These are phyloP conservation scores for Phaeoacremonium minimum DNA, from an alignment of 2,329 filamentous ascomycete species.

Conservation along the genomic window DNA sequence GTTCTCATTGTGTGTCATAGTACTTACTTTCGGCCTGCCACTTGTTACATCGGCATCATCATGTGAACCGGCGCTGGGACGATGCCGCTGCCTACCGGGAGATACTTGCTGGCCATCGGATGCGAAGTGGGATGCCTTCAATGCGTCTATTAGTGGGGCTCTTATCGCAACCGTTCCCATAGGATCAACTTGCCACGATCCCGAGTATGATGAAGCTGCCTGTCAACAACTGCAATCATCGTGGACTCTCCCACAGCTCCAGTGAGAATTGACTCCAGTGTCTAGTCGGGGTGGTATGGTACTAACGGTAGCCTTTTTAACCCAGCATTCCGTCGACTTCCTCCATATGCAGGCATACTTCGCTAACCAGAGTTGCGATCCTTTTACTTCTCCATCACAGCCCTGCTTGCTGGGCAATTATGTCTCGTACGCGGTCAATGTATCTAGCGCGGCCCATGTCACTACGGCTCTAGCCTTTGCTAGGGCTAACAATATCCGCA, in stretches of 20 bases:
- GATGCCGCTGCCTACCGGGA: constrained; percentile 43
- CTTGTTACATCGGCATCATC: too few relatives aligned
- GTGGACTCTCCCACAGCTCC: constrained; percentile 31
- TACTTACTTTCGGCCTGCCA: too few relatives aligned
- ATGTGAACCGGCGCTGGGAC: too few relatives aligned
- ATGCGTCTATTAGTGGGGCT: constrained; percentile 40
- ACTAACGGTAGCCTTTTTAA: too few relatives aligned
- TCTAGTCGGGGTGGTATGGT: too few relatives aligned
- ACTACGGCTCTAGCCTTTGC: constrained; percentile 22
- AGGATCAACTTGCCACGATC: constrained; percentile 37
- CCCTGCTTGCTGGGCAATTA: constrained; percentile 28
- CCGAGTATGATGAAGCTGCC: constrained; percentile 27
- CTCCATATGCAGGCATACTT: constrained; percentile 24
- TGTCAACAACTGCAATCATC: constrained; percentile 27
- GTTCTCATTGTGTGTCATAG: too few relatives aligned
- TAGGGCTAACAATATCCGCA: constrained; percentile 29
- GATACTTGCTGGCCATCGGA: constrained; percentile 44
- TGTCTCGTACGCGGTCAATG: constrained; percentile 17
- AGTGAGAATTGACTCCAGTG: too few relatives aligned
- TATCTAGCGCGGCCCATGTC: constrained; percentile 12
- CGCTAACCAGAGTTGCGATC: constrained; percentile 12
- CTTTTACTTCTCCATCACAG: constrained; percentile 14
- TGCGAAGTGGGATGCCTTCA: constrained; percentile 37
- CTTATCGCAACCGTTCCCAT: constrained; percentile 44
- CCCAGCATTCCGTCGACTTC: constrained; percentile 19